Base-by-base conservation (phyloP, 768 basidiomycete genomes). In the Hygrophorus russula region DNA sequence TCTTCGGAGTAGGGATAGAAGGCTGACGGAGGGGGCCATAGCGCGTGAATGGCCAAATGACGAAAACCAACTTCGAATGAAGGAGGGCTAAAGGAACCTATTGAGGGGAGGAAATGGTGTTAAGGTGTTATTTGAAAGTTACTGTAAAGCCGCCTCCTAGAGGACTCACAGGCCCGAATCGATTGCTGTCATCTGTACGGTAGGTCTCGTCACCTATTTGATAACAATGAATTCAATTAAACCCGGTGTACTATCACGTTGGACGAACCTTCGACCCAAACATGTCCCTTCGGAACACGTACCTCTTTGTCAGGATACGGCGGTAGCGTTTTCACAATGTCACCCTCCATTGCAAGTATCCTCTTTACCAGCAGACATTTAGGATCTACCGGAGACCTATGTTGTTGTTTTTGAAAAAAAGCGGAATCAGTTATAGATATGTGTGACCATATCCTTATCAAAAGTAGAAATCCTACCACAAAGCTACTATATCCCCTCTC, bases 191-290 rank as follows among this genome's bases (percentile, higher is more conserved):
- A 42, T 78, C 68, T 7, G 76, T 81, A 44, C 74, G 68, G 51
- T 78, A 80, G 4, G 71, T 66, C 53, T 82, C 78, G 47, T 84
- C 81, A 6, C 81, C 81, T 82, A 17, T 19, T 40, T 13, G 10
- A 15, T 31, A 12, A 5, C 24, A 28, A 4, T 12, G 7, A 30
- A 41, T 13, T 7, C 18, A 10, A 14, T 28, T 14, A 8, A 11
- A n/a, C n/a, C 11, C 20, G n/a, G 8, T 7, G 24, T n/a, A 39
- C 36, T 18, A 19, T 37, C 20, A 37, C 2, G 18, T 15, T 29
- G 39, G 24, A 42, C 65, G 40, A 41, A 77, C 80, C 83, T 71
- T 87, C 83, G 40, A 86, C 69, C 84, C 84, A 87, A 32, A 77
- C 65, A 46, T 84, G 77, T 1, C 80, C 80, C 51, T 61, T 46